phyloP scores from a whole-genome alignment of 2,329 filamentous ascomycete genomes.

The Raffaelea ambrosiae region DNA sequence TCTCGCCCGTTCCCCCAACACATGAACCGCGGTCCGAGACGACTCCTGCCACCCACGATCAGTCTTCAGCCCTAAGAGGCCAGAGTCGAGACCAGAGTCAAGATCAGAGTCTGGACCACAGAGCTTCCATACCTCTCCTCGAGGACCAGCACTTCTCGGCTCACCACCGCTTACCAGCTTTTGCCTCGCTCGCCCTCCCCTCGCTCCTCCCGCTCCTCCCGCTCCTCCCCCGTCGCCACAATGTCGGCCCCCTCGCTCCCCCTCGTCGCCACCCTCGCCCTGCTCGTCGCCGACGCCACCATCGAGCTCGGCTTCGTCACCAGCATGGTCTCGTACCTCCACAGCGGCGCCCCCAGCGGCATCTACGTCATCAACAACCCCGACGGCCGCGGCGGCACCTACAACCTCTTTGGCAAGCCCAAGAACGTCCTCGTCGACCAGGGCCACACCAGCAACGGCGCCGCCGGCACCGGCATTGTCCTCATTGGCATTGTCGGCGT shows the following conservation, averaged over 20 bases:
- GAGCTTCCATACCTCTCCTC: no score
- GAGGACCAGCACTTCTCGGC: no score
- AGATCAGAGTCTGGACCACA: no score
- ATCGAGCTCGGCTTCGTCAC: constrained; percentile 30
- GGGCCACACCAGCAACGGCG: constrained; percentile 32
- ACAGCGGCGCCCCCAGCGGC: constrained; percentile 17
- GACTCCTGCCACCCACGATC: no score
- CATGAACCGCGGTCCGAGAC: no score
- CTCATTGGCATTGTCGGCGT: constrained; percentile 24
- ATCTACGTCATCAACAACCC: constrained; percentile 17
- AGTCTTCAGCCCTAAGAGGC: no score
- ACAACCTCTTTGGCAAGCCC: constrained; percentile 22
- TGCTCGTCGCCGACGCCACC: constrained; percentile 26
- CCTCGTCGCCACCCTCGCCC: constrained; percentile 16
- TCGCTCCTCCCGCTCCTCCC: no score
- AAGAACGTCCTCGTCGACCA: constrained; percentile 26
- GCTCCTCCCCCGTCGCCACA: neutral
- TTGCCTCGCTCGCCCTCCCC: no score
- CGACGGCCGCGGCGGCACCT: constrained; percentile 7
- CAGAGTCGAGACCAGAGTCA: no score
- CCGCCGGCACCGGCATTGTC: constrained; percentile 27
- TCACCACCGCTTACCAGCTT: no score
- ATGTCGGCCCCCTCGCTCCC: constrained; percentile 10
- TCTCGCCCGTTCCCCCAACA: no score
- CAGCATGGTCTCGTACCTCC: constrained; percentile 28